Evolutionary conservation across 1,139 yeast genomes (phyloP).

Genomic region (Dujonia santamariae): DNA sequence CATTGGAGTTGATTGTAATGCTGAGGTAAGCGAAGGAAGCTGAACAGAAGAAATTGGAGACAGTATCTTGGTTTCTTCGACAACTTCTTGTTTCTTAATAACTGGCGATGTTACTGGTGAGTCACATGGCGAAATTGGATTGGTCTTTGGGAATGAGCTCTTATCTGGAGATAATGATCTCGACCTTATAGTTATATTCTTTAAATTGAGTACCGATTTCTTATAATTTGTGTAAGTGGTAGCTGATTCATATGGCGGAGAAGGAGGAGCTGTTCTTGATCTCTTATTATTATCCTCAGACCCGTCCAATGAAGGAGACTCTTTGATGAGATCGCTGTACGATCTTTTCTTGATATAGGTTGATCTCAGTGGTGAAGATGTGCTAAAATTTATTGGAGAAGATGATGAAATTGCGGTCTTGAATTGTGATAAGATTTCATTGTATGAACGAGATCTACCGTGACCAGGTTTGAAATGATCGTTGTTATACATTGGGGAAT

Average conservation of each 20-base stretch:
- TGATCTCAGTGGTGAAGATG: conserved; percentile 3
- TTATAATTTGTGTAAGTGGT: neutral
- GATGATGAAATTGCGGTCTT: conserved; percentile 16
- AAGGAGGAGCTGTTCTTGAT: conserved; percentile 53
- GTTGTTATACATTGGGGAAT: conserved; percentile 27
- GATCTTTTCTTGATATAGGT: conserved; percentile 22
- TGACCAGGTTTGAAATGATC: conserved; percentile 29
- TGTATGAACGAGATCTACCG: conserved; percentile 32
- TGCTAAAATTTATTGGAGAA: conserved; percentile 10
- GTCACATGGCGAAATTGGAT: conserved; percentile 29
- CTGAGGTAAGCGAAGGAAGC: conserved; percentile 40
- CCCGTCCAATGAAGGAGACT: conserved; percentile 8
- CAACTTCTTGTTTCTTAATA: neutral
- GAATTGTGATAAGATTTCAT: conserved; percentile 28
- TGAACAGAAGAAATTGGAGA: neutral
- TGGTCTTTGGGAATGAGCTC: conserved; percentile 11
- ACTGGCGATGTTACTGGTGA: conserved; percentile 28
- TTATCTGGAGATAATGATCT: conserved; percentile 36
- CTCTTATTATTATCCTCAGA: conserved; percentile 25
- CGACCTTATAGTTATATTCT: conserved; percentile 18
- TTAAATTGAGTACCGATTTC: conserved; percentile 5
- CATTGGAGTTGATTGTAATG: conserved; percentile 27
- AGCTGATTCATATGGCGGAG: conserved; percentile 30
- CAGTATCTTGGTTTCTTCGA: neutral
- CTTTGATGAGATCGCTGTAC: conserved; percentile 19